phyloP scores from a whole-genome alignment of 495 filamentous ascomycete species.

The Penicillium cosmopolitanum region DNA sequence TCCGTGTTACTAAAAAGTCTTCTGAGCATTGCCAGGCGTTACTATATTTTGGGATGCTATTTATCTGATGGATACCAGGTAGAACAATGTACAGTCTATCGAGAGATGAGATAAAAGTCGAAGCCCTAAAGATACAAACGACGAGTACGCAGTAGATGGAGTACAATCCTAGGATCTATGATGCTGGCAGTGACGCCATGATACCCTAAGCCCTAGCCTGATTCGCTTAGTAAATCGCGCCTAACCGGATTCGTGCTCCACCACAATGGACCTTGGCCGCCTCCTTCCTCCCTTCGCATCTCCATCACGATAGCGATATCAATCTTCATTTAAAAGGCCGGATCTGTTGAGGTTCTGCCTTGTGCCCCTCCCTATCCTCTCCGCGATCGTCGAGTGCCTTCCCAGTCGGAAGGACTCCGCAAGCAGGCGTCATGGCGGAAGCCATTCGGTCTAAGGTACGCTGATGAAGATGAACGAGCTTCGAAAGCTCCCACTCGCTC shows the following conservation, averaged over 20 bases:
- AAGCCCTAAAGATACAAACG: background rate
- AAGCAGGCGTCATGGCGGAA: conserved; percentile 56
- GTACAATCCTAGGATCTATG: conserved; percentile 17
- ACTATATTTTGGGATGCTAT: conserved; percentile 4
- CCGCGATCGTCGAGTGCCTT: conserved; percentile 53
- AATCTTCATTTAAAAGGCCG: conserved; percentile 34
- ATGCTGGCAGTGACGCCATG: conserved; percentile 31
- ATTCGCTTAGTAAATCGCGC: conserved; percentile 35
- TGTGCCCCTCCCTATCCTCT: conserved; percentile 37
- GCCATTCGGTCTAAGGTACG: conserved; percentile 55
- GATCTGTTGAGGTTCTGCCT: conserved; percentile 45
- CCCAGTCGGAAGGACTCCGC: conserved; percentile 50
- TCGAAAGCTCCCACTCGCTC: conserved; percentile 9
- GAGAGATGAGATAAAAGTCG: background rate
- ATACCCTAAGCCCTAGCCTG: conserved; percentile 35
- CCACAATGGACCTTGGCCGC: conserved; percentile 17
- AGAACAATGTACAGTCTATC: conserved; percentile 16
- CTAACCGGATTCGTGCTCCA: conserved; percentile 33
- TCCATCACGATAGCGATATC: conserved; percentile 27
- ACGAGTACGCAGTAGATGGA: too few species aligned
- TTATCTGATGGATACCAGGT: conserved; percentile 21
- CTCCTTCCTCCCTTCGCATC: conserved; percentile 26
- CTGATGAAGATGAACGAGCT: conserved; percentile 17
- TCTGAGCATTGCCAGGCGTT: conserved; percentile 37
- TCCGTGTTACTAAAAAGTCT: conserved; percentile 24